A percentile compares a stretch with the other conserved stretches of the same genome.
These are phyloP conservation scores for Chlorella sorokiniana DNA, from an alignment of 139 green algal genomes.

Conservation along the genomic window DNA sequence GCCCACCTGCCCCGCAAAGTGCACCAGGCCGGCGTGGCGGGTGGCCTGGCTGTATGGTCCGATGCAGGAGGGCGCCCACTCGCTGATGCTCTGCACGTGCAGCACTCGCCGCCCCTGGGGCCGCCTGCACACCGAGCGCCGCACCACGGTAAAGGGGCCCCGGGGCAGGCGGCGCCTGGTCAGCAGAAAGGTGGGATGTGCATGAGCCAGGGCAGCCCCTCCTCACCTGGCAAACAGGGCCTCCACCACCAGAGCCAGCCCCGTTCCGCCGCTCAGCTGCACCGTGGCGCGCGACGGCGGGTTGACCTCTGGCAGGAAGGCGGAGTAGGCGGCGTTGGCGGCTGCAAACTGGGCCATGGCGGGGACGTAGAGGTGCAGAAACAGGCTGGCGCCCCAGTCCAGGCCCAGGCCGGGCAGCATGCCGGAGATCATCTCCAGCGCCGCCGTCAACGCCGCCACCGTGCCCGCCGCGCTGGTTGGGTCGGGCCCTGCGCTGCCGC, in stretches of 20 bases:
- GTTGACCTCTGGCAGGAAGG: slow-evolving; percentile 66
- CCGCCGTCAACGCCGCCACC: neutral
- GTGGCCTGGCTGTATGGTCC: slow-evolving; percentile 93
- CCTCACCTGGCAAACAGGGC: slow-evolving; percentile 27
- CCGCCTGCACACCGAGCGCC: neutral
- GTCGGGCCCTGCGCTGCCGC: too few species aligned
- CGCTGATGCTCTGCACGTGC: slow-evolving; percentile 95
- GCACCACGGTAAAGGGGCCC: neutral
- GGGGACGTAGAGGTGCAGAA: slow-evolving; percentile 86
- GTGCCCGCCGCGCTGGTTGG: slow-evolving; percentile 8
- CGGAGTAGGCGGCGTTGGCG: slow-evolving; percentile 86
- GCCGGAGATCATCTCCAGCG: slow-evolving; percentile 15
- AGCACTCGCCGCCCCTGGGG: slow-evolving; percentile 66
- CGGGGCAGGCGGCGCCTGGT: too few species aligned
- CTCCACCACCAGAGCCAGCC: slow-evolving; percentile 29
- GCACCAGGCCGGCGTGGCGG: slow-evolving; percentile 34
- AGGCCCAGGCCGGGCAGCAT: slow-evolving; percentile 6
- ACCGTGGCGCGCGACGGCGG: slow-evolving; percentile 88
- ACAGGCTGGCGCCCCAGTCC: slow-evolving; percentile 61
- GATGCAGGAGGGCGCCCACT: slow-evolving; percentile 97
- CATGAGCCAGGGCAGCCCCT: too few species aligned
- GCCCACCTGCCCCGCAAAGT: slow-evolving; percentile 55
- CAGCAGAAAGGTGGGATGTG: too few species aligned
- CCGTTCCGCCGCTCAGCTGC: neutral
- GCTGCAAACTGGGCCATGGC: slow-evolving; percentile 90